Base-by-base conservation (phyloP, 768 basidiomycete genomes). In the Artomyces pyxidatus region DNA sequence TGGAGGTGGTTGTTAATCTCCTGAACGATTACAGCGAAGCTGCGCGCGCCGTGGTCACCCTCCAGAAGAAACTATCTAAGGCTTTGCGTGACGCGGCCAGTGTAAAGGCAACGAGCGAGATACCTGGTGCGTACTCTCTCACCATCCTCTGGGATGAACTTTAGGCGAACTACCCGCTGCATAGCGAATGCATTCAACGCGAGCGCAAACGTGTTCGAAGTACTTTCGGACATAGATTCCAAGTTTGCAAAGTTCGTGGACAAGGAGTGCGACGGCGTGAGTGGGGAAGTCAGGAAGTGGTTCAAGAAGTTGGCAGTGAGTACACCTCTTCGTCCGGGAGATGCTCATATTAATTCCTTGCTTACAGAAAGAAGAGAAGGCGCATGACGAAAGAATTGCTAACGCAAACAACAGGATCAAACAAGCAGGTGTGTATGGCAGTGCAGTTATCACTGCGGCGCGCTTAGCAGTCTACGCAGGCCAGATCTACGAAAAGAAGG, bases 291-390 rank as follows among this genome's bases (percentile, higher is more conserved):
- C 37, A 84, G 81, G 71, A 90, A 85, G 59, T 89, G 87, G 86
- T 82, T 89, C 72, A 88, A 85, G 77, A 88, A 82, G 63, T 73
- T 89, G 29, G 74, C 80, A 42, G 87, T 89, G 58, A 57, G 84
- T 66, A n/a, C n/a, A n/a, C n/a, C n/a, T n/a, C 26, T 22, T 21
- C 4, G 19, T 10, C 26, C n/a, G 45, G 10, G 26, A 39, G 17
- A 27, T 27, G 44, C 40, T 42, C 25, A 17, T 45, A 8, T 28
- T 32, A 35, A 35, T 17, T 41, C 25, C 17, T n/a, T 21, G 0
- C n/a, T 2, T 50, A 4, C 59, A 90, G 87, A 89, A 85, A 72
- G 87, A 87, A 58, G 88, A 90, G 66, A 83, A 78, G 62, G 67
- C 71, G 2, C 85, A 90, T 56, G 88, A 89, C 52, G 85, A 87